These are phyloP conservation scores for Apiotrichum sp. DNA, from an alignment of 1,284 basidiomycete genomes.

Conservation along the genomic window DNA sequence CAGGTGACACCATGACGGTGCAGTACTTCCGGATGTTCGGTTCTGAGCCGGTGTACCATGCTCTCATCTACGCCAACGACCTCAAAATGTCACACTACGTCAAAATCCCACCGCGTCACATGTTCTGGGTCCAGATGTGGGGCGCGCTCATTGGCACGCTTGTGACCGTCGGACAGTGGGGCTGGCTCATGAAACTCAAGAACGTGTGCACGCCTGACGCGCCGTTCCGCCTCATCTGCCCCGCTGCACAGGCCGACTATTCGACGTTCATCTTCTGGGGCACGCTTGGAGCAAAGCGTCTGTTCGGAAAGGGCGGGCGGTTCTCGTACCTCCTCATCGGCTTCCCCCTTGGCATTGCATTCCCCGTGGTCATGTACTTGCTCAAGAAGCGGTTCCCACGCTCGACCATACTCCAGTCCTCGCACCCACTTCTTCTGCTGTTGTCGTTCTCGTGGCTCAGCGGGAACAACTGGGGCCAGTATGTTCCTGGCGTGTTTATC, in stretches of 20 bases:
- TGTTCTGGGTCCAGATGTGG: constrained; percentile 67
- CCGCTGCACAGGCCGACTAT: constrained; percentile 31
- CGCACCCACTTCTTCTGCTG: constrained; percentile 13
- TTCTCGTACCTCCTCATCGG: constrained; percentile 56
- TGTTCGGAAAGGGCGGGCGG: constrained; percentile 64
- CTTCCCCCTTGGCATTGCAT: constrained; percentile 65
- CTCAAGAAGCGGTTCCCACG: constrained; percentile 14
- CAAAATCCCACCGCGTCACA: constrained; percentile 13
- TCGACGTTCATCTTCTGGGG: constrained; percentile 60
- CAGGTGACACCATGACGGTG: neutral
- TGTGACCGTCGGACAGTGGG: constrained; percentile 12
- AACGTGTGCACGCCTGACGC: constrained; percentile 14
- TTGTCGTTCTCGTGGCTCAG: constrained; percentile 5
- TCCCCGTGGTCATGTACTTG: constrained; percentile 49
- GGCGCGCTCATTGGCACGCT: constrained; percentile 9
- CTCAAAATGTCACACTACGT: constrained; percentile 18
- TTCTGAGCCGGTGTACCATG: constrained; percentile 14
- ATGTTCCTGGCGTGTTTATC: constrained; percentile 14
- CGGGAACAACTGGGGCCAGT: constrained; percentile 3
- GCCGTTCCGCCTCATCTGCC: constrained; percentile 16
- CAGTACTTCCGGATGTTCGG: constrained; percentile 61
- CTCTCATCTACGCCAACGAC: constrained; percentile 15
- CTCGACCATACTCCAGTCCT: constrained; percentile 6
- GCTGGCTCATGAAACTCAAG: constrained; percentile 13
- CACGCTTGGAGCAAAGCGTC: constrained; percentile 63